These are phyloP conservation scores for Neurospora sp. DNA, from an alignment of 495 filamentous ascomycete species.

Conservation along the genomic window DNA sequence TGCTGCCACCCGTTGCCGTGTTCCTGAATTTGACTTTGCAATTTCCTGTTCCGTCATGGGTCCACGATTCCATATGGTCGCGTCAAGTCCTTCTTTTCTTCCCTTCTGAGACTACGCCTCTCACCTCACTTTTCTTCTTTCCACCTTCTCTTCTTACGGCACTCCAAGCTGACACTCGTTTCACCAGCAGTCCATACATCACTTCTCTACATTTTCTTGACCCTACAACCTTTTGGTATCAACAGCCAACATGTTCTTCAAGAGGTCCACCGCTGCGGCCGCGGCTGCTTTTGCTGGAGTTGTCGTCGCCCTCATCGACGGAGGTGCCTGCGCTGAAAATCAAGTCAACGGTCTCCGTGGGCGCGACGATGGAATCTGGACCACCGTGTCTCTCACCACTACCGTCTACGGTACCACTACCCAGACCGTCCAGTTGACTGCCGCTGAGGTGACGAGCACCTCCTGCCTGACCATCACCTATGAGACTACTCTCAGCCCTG, in stretches of 20 bases:
- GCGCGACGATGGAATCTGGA: background rate
- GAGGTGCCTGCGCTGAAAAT: background rate
- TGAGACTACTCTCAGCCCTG: background rate
- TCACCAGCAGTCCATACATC: background rate
- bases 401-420: background rate
- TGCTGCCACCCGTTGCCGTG: background rate
- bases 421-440: background rate
- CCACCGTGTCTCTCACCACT: background rate
- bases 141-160: background rate
- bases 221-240: background rate
- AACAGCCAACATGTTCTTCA: background rate
- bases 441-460: background rate
- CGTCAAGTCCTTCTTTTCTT: background rate
- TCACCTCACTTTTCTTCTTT: background rate
- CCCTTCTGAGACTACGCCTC: background rate
- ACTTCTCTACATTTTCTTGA: background rate
- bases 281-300: background rate
- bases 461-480: background rate
- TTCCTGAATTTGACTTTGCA: background rate
- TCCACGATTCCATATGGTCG: background rate
- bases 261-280: background rate
- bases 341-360: background rate
- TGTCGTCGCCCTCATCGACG: background rate
- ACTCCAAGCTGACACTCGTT: background rate
- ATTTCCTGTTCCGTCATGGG: background rate